Evolutionary conservation across 768 basidiomycete genomes (phyloP).

Genomic region (Cyclocybe cylindracea): DNA sequence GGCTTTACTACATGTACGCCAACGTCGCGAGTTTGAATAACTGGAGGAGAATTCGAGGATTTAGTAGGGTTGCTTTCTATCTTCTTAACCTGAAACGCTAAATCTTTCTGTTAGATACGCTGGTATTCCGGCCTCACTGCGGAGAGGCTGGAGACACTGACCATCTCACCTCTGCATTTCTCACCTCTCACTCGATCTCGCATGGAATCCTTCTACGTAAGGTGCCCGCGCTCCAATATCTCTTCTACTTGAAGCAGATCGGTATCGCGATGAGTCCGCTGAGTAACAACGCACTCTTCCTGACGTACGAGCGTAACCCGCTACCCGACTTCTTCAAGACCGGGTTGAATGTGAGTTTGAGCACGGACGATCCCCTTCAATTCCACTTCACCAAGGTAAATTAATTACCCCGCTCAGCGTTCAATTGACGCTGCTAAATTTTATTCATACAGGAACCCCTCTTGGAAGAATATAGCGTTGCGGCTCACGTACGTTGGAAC

Average conservation of each 20-base stretch:
- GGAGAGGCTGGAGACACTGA: slow-evolving; percentile 99
- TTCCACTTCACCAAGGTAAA: slow-evolving; percentile 96
- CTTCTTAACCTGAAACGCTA: background rate
- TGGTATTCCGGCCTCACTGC: slow-evolving; percentile 94
- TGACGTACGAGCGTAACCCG: slow-evolving; percentile 96
- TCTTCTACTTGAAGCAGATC: slow-evolving; percentile 98
- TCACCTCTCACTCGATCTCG: slow-evolving; percentile 96
- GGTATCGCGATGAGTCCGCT: slow-evolving; percentile 98
- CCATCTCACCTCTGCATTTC: slow-evolving; percentile 93
- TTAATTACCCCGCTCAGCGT: background rate
- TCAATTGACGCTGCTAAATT: background rate
- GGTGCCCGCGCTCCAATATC: slow-evolving; percentile 94
- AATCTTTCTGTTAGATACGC: slow-evolving; percentile 65
- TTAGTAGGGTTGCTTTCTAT: slow-evolving; percentile 59
- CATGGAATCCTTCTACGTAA: slow-evolving; percentile 98
- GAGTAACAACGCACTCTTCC: slow-evolving; percentile 96
- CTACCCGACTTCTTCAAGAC: slow-evolving; percentile 96
- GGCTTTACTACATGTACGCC: slow-evolving; percentile 98
- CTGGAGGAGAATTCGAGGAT: slow-evolving; percentile 85
- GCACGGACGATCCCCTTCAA: slow-evolving; percentile 94
- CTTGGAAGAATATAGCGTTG: slow-evolving; percentile 96
- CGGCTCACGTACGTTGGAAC: slow-evolving; percentile 74
- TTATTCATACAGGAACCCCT: slow-evolving; percentile 71
- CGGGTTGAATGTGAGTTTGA: slow-evolving; percentile 93
- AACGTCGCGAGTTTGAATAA: slow-evolving; percentile 95